Conservation (phyloP, 1,284 basidiomycete genomes). For the Ganoderma lingzhi region DNA sequence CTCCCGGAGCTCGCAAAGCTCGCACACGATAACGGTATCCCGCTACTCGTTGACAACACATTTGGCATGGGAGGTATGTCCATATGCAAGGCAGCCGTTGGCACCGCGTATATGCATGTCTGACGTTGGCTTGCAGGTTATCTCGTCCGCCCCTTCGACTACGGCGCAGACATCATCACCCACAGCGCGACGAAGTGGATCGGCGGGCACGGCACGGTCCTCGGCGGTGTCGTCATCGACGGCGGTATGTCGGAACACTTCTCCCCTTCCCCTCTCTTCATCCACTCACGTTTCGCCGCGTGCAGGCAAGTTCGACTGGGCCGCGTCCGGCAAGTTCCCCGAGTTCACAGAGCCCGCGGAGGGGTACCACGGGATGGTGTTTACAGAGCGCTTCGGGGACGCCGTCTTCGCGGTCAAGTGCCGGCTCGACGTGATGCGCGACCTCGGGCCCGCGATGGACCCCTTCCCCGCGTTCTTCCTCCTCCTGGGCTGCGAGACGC, state of each 20-base stretch:
- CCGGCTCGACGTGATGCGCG: slow-evolving; percentile 79
- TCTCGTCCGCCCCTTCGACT: slow-evolving; percentile 76
- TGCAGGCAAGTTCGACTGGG: slow-evolving; percentile 88
- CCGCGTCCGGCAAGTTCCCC: slow-evolving; percentile 79
- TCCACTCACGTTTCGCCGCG: neutral
- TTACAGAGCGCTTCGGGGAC: slow-evolving; percentile 78
- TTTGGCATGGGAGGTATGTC: slow-evolving; percentile 81
- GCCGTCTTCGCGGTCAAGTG: slow-evolving; percentile 80
- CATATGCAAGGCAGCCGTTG: neutral
- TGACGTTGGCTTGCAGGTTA: slow-evolving; percentile 56
- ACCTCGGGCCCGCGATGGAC: slow-evolving; percentile 80
- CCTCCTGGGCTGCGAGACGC: slow-evolving; percentile 87
- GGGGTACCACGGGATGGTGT: slow-evolving; percentile 85
- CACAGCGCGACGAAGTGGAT: slow-evolving; percentile 95
- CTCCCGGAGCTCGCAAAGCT: slow-evolving; percentile 79
- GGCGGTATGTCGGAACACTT: slow-evolving; percentile 51
- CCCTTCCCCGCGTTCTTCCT: slow-evolving; percentile 88
- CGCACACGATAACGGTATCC: slow-evolving; percentile 79
- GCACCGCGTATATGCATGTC: neutral
- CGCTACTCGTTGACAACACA: slow-evolving; percentile 89
- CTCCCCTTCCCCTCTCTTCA: neutral
- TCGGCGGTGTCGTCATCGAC: slow-evolving; percentile 86
- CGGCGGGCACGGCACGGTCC: slow-evolving; percentile 89
- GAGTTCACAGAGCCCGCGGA: slow-evolving; percentile 84
- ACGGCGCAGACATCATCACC: slow-evolving; percentile 85